Percentiles rank a stretch among this genome's conserved stretches.
Evolutionary conservation across 1,139 yeast genomes (phyloP).

Genomic region (Pichia norvegensis): DNA sequence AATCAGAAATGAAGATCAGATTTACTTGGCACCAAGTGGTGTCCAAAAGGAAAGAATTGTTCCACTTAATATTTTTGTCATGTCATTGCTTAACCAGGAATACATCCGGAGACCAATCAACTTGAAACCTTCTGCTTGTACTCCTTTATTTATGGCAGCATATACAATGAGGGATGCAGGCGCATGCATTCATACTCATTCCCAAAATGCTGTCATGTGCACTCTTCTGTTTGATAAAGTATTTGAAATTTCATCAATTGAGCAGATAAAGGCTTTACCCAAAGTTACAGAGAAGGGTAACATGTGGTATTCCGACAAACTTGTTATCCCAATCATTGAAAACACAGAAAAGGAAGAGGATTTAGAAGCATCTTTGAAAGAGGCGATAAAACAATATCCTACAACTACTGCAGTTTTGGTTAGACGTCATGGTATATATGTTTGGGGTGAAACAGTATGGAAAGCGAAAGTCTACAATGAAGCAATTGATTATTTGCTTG

Average conservation of each 20-base stretch:
- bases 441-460: slow-evolving; percentile 92
- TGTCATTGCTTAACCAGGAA: slow-evolving; percentile 46
- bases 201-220: slow-evolving; percentile 79
- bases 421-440: slow-evolving; percentile 88
- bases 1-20: slow-evolving; percentile 51
- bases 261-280: slow-evolving; percentile 91
- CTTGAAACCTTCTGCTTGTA: slow-evolving; percentile 86
- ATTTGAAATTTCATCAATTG: slow-evolving; percentile 72
- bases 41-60: slow-evolving; percentile 86
- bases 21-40: slow-evolving; percentile 88
- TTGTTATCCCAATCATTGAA: slow-evolving; percentile 83
- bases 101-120: slow-evolving; percentile 55
- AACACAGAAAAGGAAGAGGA: slow-evolving; percentile 87
- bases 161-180: slow-evolving; percentile 71
- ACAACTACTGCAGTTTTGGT: slow-evolving; percentile 80
- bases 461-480: slow-evolving; percentile 90
- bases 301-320: slow-evolving; percentile 63
- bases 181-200: slow-evolving; percentile 93
- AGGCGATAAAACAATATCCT: slow-evolving; percentile 63
- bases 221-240: slow-evolving; percentile 63
- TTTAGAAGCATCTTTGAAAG: slow-evolving; percentile 57
- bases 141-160: slow-evolving; percentile 78
- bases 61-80: slow-evolving; percentile 78
- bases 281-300: slow-evolving; percentile 59
- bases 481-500: slow-evolving; percentile 84